A percentile compares a stretch with the other conserved stretches of the same genome.
phyloP scores from a whole-genome alignment of 257 asterid species.

The Scutellaria baicalensis region DNA sequence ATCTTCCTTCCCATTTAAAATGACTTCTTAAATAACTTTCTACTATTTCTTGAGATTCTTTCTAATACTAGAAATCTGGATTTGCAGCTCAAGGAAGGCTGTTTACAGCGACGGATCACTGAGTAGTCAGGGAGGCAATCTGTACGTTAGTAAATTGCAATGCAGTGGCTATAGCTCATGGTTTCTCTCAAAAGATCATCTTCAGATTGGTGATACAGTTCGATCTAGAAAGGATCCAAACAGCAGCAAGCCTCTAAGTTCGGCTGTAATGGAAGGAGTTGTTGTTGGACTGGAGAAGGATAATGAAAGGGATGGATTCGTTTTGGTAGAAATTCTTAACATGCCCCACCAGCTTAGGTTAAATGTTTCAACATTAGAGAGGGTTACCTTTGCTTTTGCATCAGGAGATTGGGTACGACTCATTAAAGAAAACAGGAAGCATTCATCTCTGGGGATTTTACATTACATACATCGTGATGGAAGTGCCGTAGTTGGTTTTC shows the following conservation, averaged over 20 bases:
- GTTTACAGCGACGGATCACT: constrained; percentile 35
- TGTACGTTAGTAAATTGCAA: constrained; percentile 25
- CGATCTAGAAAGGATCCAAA: constrained; percentile 37
- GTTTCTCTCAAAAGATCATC: constrained; percentile 53
- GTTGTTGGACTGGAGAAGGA: constrained; percentile 55
- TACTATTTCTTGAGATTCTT: background rate
- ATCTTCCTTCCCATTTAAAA: background rate
- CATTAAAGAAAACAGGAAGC: constrained; percentile 23
- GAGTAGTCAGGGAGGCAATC: constrained; percentile 32
- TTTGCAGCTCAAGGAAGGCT: constrained; percentile 43
- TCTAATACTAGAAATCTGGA: background rate
- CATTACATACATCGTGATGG: constrained; percentile 52
- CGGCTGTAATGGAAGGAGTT: constrained; percentile 36
- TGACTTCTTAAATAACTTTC: no score
- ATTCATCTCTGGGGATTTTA: constrained; percentile 46
- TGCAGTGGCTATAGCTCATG: constrained; percentile 35
- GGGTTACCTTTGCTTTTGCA: constrained; percentile 50
- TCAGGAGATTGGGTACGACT: constrained; percentile 61
- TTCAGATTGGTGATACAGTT: constrained; percentile 52
- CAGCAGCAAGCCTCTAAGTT: constrained; percentile 27
- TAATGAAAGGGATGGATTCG: constrained; percentile 39
- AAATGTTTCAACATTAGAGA: constrained; percentile 35
- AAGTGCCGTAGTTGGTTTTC: constrained; percentile 30
- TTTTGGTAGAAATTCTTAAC: constrained; percentile 38
- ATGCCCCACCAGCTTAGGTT: constrained; percentile 36